phyloP scores from a whole-genome alignment of 495 filamentous ascomycete species.

The Evansstolkia leycettana region DNA sequence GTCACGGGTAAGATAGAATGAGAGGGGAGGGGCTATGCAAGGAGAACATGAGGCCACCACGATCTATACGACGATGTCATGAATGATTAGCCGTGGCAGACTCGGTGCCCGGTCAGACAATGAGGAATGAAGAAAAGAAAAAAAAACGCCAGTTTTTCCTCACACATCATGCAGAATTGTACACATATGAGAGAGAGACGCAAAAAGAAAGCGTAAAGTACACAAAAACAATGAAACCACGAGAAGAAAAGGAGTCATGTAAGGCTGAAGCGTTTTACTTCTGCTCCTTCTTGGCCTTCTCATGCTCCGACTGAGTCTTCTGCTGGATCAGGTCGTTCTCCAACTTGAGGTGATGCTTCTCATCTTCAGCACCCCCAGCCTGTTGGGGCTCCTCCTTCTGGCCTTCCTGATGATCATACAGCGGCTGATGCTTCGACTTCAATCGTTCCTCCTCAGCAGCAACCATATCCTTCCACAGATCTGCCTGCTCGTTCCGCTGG shows the following conservation, averaged over 20 bases:
- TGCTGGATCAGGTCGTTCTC: conserved; percentile 5
- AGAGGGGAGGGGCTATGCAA: too few species aligned
- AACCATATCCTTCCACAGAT: conserved; percentile 87
- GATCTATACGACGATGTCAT: too few species aligned
- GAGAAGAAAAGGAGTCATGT: background rate
- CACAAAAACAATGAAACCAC: background rate
- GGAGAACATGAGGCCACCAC: too few species aligned
- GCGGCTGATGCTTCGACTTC: conserved; percentile 39
- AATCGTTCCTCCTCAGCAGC: conserved; percentile 61
- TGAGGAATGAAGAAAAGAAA: background rate
- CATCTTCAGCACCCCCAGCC: conserved; percentile 6
- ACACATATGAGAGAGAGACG: too few species aligned
- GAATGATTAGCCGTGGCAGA: too few species aligned
- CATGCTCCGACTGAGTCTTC: conserved; percentile 3
- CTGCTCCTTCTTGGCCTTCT: conserved; percentile 6
- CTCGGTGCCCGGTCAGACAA: too few species aligned
- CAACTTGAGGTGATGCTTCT: conserved; percentile 4
- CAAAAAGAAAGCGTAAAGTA: background rate
- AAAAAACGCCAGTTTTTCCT: conserved; percentile 1
- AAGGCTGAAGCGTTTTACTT: conserved; percentile 4
- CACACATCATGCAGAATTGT: background rate
- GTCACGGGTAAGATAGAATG: too few species aligned
- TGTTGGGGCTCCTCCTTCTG: conserved; percentile 7
- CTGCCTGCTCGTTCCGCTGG: conserved; percentile 52
- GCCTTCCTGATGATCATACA: conserved; percentile 17